Base-by-base conservation (phyloP, 23 red algal genomes). In the Agarophyton chilense region DNA sequence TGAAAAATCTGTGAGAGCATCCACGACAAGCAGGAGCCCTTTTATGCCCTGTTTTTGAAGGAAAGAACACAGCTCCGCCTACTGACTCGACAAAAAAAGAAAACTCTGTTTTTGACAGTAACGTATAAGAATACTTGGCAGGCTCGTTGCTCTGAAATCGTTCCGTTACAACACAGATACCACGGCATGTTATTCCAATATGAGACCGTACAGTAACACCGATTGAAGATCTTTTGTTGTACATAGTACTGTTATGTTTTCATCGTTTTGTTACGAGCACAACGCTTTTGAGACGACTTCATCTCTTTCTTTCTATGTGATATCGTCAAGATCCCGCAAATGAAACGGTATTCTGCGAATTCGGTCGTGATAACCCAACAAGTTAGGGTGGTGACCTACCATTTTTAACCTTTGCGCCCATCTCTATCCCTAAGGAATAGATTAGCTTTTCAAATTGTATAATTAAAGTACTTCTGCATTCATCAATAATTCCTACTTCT, bases 311-410 rank as follows among this genome's bases (percentile, higher is more conserved):
- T 39, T 77, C 25, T 72, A 33, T 39, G 72, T 83, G 41, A 92
- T 83, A 38, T 83, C 77, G 22, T 82, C 78, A 49, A 92, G 76
- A 63, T 83, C 77, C 88, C 88, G 83, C 24, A 41, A 42, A 36
- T 47, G 24, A 24, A 60, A 65, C 11, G 56, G 39, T 31, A 92
- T 19, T 57, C 81, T 64, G 60, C 92, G 63, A 53, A 96, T 92
- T 42, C 74, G 25, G 26, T 92, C 78, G 76, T 96, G 94, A 88
- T 98, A 98, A 53, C 46, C 50, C 21, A 94, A 52, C 35, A 98
- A 60, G 18, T 82, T 89, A 35, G 91, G 96, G 4, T 92, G 86
- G 54, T 98, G 96, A 31, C 96, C 96, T 1, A 98, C n/a, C 92
- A 36, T 79, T 92, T 5, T 92, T 76, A 8, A 93, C 83, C 8